These are phyloP conservation scores for Helichrysum umbraculigerum DNA, from an alignment of 129 eudicot species.

Conservation along the genomic window DNA sequence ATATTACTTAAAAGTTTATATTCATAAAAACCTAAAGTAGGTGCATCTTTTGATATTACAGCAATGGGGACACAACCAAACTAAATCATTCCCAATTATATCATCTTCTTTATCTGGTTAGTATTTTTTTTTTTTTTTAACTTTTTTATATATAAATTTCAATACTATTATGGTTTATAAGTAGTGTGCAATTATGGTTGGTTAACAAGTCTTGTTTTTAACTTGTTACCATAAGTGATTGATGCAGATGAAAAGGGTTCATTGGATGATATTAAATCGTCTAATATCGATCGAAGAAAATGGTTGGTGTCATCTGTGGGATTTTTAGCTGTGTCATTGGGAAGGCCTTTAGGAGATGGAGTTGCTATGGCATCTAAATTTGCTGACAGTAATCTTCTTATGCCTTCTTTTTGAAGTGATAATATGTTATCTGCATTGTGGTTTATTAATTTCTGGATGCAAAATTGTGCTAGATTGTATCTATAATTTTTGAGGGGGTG, in stretches of 20 bases:
- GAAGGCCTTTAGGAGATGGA: constrained; percentile 30
- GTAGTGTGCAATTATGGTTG: background rate
- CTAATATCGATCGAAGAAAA: constrained; percentile 47
- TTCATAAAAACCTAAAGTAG: background rate
- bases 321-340: constrained; percentile 37
- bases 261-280: constrained; percentile 23
- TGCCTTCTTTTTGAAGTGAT: constrained; percentile 13
- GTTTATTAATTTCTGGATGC: constrained; percentile 13
- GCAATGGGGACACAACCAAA: constrained; percentile 27
- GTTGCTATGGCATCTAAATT: constrained; percentile 64
- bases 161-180: background rate
- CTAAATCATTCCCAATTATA: constrained; percentile 13
- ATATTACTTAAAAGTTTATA: background rate
- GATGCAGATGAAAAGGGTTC: constrained; percentile 35
- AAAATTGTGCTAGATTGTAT: background rate
- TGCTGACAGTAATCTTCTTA: constrained; percentile 63
- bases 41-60: constrained; percentile 4
- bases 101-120: constrained; percentile 38
- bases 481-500: background rate
- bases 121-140: constrained; percentile 3
- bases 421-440: constrained; percentile 11
- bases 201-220: background rate
- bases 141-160: background rate
- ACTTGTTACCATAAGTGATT: background rate
- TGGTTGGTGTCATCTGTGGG: constrained; percentile 53